Evolutionary conservation across 306 rosid genomes (phyloP), one percentile per base, ranked within the genome.

Genomic region (Gleditsia sinensis): DNA sequence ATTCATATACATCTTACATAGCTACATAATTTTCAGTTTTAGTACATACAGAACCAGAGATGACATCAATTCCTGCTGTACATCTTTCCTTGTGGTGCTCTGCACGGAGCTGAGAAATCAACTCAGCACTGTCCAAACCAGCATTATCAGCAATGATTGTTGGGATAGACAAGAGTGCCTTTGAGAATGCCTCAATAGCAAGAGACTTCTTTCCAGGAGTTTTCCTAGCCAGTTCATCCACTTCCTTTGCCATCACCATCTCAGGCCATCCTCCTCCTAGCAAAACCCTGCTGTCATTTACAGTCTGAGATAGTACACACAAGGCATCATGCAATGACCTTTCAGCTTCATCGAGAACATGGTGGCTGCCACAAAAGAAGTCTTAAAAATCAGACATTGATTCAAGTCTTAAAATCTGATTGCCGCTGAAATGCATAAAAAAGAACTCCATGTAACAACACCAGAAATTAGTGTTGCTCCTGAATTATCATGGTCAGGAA

Each of bases 231-330:
- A 95, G 83, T 24, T 82, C 97, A 79, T 95, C 99, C 34, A 88
- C 92, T 54, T 95, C 97, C 69, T 90, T 88, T 27, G 98, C 86
- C 98, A 92, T 88, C 66, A 94, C 89, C 99, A 94, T 94, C 97
- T 90, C 97, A 5, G 96, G 95, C 99, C 99, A 94, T 69, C 99
- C 96, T 57, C 98, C 97, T 71, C 99, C 97, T 58, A 94, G 93
- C 75, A 94, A 72, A 61, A 94, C 95, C 81, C 99, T 88, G 79
- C 97, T 91, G 81, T 94, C 99, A 75, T 86, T 89, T 67, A 92
- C 88, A 37, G 96, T 94, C 90, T 90, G 99, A 68, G 97, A 94
- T 66, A 94, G 91, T 67, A 94, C 99, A 34, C 99, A 92, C 82
- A 94, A 80, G 64, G 99, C 97, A 92, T 95, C 99, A 25, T 92